Evolutionary conservation across 345 rosid species (phyloP), one percentile per base, ranked within the genome.

Genomic region (Physaria fendleri): DNA sequence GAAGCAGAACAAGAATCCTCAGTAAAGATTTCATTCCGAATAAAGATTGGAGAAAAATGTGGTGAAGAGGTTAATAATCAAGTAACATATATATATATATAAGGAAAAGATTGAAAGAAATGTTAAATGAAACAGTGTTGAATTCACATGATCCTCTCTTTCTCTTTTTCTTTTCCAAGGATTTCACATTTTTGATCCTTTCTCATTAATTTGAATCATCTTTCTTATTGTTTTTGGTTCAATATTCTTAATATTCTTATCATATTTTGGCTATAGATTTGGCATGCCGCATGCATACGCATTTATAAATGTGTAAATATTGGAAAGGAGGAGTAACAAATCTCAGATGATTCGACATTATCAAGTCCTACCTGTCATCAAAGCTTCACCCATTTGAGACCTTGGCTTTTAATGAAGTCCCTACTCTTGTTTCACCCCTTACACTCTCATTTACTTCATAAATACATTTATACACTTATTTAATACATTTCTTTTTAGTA

Each of bases 131-230:
- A 55, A n/a, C 3, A 44, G 37, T 62, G 16, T 54, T 69, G 13
- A 34, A 46, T 61, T 69, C 74, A 69, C 74, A 69, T 53, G 74
- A 69, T 62, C 21, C 64, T n/a, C n/a, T n/a, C n/a, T n/a, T n/a
- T n/a, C 1, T 54, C 35, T 8, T 23, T 69, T 10, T 46, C 28
- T 60, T 59, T 44, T 60, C 62, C 43, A 68, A 52, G 67, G 66
- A 56, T 62, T 61, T 69, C 74, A 69, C 74, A 54, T 54, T 55
- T 69, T 62, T 47, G 37, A 54, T 69, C 68, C 38, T 62, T 46
- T n/a, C 25, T 49, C 62, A 61, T 62, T 45, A 61, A 62, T 42
- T 61, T 30, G 24, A 22, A 28, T 37, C 58, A 45, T 69, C 29
- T 46, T 54, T 69, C 29, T 46, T 60, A 59, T 48, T 60, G 20